Evolutionary conservation across 2,329 filamentous ascomycete genomes (phyloP).

Genomic region (Alternaria novae-zelandiae): DNA sequence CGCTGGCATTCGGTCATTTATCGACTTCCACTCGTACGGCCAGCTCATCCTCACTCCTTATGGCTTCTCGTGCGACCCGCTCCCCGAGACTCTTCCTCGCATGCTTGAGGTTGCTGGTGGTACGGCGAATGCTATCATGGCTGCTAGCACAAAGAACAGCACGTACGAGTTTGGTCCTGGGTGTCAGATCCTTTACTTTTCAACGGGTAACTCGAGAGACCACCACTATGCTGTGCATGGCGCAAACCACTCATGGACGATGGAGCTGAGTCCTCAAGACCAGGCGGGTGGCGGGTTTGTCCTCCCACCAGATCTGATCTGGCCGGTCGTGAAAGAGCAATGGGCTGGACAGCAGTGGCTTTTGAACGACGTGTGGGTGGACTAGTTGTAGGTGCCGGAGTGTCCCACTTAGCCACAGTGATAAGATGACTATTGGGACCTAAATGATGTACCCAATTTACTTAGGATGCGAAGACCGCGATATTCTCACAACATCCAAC

Average conservation of each 20-base stretch:
- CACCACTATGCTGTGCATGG: conserved; percentile 51
- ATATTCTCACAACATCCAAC: neutral
- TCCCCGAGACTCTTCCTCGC: conserved; percentile 57
- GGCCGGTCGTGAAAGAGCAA: conserved; percentile 54
- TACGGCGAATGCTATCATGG: conserved; percentile 55
- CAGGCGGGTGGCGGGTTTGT: conserved; percentile 56
- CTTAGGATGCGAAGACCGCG: neutral
- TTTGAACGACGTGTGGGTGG: conserved; percentile 25
- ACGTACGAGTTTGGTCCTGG: conserved; percentile 54
- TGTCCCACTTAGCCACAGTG: too few relatives aligned
- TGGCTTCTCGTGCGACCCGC: conserved; percentile 52
- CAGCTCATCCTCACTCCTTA: conserved; percentile 66
- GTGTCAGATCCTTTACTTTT: conserved; percentile 66
- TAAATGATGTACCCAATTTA: neutral
- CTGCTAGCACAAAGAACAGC: conserved; percentile 44
- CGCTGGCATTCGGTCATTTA: conserved; percentile 64
- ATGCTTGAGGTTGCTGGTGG: conserved; percentile 47
- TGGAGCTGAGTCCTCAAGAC: conserved; percentile 54
- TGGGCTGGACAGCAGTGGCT: conserved; percentile 49
- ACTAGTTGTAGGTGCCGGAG: neutral
- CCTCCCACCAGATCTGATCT: conserved; percentile 55
- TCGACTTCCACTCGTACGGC: conserved; percentile 69
- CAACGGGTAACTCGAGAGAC: conserved; percentile 54
- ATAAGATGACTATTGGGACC: neutral
- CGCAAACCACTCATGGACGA: conserved; percentile 53